phyloP scores from a whole-genome alignment of 495 filamentous ascomycete species.

The Penicillium angulare region DNA sequence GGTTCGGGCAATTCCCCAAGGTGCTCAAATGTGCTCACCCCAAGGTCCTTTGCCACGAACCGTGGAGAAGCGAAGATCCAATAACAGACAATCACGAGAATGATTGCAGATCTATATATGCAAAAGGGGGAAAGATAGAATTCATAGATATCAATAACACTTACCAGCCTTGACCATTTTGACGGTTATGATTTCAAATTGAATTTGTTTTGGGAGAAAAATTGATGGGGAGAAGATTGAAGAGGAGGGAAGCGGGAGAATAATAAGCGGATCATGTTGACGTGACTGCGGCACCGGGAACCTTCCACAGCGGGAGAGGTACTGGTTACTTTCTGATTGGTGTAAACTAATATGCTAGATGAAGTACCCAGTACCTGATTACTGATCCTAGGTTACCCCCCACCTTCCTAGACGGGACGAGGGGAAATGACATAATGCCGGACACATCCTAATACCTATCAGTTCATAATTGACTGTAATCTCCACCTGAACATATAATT shows the following conservation, averaged over 20 bases:
- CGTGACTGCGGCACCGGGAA: conserved; percentile 21
- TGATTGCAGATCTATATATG: too few relatives aligned
- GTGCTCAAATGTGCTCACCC: conserved; percentile 56
- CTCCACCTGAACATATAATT: too few relatives aligned
- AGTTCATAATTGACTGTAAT: too few relatives aligned
- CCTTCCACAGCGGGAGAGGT: neutral
- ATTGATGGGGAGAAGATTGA: conserved; percentile 13
- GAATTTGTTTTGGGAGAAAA: conserved; percentile 8
- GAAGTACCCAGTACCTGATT: conserved; percentile 9
- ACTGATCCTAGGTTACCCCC: conserved; percentile 18
- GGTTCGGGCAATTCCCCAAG: conserved; percentile 36
- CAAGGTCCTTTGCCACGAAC: conserved; percentile 39
- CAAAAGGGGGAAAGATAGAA: too few relatives aligned
- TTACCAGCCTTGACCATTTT: conserved; percentile 96
- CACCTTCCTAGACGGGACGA: conserved; percentile 35
- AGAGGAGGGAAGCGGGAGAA: conserved; percentile 13
- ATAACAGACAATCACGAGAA: too few relatives aligned
- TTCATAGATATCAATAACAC: conserved; percentile 32
- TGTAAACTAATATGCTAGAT: neutral
- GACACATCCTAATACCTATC: too few relatives aligned
- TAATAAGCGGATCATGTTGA: conserved; percentile 36
- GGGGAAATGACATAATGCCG: conserved; percentile 31
- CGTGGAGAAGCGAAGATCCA: conserved; percentile 28
- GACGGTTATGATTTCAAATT: conserved; percentile 36
- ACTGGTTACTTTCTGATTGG: conserved; percentile 3